Percentiles rank a stretch among this genome's conserved stretches.
These are phyloP conservation scores for Phaeosphaeriaceae sp. DNA, from an alignment of 2,329 filamentous ascomycete species.

Conservation along the genomic window DNA sequence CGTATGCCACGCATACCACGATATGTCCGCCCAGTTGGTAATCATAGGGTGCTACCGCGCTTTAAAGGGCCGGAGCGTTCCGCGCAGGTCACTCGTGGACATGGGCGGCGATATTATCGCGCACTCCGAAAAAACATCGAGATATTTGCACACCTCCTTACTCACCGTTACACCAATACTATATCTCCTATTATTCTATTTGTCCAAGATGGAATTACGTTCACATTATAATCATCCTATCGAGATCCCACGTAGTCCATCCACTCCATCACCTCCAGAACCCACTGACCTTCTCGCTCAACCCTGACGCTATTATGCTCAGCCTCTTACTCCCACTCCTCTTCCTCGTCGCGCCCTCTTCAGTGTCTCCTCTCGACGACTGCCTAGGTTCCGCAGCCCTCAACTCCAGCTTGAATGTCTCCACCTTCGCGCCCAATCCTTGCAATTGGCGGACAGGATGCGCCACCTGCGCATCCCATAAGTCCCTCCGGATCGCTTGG, in stretches of 20 bases:
- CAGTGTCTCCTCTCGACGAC: constrained; percentile 1
- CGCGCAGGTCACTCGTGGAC: neutral
- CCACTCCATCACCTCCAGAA: constrained; percentile 24
- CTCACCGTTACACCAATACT: neutral
- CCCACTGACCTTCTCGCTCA: constrained; percentile 34
- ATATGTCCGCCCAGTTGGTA: neutral
- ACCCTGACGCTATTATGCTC: constrained; percentile 31
- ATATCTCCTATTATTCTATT: neutral
- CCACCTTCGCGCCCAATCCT: constrained; percentile 29
- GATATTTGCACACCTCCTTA: neutral
- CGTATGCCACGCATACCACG: neutral
- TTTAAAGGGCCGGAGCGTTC: neutral
- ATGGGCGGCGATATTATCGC: constrained; percentile 1
- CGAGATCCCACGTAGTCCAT: neutral
- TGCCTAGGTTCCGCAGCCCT: constrained; percentile 32
- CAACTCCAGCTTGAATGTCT: constrained; percentile 33
- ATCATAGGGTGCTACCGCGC: neutral
- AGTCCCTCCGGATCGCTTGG: constrained; percentile 22
- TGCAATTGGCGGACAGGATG: constrained; percentile 34
- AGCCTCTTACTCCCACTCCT: constrained; percentile 32
- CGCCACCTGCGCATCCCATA: constrained; percentile 37
- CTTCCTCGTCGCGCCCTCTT: constrained; percentile 10
- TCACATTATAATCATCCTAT: neutral
- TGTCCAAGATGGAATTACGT: neutral
- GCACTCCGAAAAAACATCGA: neutral